phyloP scores from a whole-genome alignment of 805 yeast species.

The Candida quercuum region DNA sequence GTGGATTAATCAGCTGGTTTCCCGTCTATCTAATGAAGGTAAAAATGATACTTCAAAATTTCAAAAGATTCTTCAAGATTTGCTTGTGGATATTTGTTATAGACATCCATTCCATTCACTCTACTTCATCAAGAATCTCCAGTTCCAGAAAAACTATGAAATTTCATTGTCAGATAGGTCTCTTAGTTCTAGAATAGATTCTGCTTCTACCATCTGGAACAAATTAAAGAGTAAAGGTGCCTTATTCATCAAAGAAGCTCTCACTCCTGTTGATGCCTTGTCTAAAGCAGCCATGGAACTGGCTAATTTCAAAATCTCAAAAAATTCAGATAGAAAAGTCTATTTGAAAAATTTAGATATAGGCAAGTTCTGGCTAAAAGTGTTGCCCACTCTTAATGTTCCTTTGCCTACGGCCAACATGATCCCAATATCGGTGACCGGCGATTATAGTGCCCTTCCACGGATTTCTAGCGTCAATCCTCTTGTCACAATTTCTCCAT shows the following conservation, averaged over 20 bases:
- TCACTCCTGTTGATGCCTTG: slow-evolving; percentile 43
- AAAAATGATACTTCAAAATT: slow-evolving; percentile 31
- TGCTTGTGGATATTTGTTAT: slow-evolving; percentile 42
- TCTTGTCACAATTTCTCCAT: slow-evolving; percentile 54
- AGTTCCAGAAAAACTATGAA: slow-evolving; percentile 35
- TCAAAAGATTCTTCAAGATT: slow-evolving; percentile 44
- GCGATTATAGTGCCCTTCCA: slow-evolving; percentile 43
- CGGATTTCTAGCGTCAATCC: slow-evolving; percentile 40
- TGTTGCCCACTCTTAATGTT: slow-evolving; percentile 37
- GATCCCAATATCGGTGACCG: slow-evolving; percentile 34
- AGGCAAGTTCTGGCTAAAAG: slow-evolving; percentile 55
- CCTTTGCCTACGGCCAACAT: slow-evolving; percentile 67
- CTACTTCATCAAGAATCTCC: slow-evolving; percentile 55
- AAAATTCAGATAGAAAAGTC: slow-evolving; percentile 15
- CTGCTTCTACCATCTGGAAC: slow-evolving; percentile 46
- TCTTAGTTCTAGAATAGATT: slow-evolving; percentile 40
- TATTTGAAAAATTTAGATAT: slow-evolving; percentile 28
- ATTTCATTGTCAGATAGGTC: slow-evolving; percentile 29
- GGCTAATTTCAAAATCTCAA: slow-evolving; percentile 40
- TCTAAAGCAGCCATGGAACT: slow-evolving; percentile 46
- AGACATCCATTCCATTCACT: slow-evolving; percentile 72
- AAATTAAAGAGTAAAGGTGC: slow-evolving; percentile 26
- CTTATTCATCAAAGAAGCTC: slow-evolving; percentile 23
- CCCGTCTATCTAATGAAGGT: slow-evolving; percentile 53
- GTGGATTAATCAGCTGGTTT: slow-evolving; percentile 80